Percentiles rank a stretch among this genome's conserved stretches.
phyloP scores from a whole-genome alignment of 805 yeast species.

The Candida ulmi region DNA sequence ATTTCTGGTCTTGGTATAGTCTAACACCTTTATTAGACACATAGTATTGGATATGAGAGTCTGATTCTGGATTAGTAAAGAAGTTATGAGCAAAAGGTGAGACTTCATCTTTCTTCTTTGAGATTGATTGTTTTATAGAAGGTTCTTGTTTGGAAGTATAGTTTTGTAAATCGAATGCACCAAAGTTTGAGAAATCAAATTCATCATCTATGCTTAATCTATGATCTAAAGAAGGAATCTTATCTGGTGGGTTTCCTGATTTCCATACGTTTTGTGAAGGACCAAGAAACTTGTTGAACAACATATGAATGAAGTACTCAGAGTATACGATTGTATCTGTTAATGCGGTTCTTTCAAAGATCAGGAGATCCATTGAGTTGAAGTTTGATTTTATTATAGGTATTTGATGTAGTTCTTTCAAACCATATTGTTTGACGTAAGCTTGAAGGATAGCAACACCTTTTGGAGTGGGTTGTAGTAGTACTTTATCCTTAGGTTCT shows the following conservation, averaged over 20 bases:
- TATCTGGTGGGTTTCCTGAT: conserved; percentile 47
- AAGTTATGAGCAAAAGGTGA: conserved; percentile 73
- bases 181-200: conserved; percentile 28
- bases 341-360: conserved; percentile 56
- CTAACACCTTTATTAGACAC: conserved; percentile 62
- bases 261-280: conserved; percentile 65
- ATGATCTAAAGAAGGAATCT: conserved; percentile 32
- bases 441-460: conserved; percentile 68
- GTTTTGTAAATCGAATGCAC: conserved; percentile 2
- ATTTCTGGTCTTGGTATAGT: conserved; percentile 38
- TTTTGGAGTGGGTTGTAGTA: conserved; percentile 85
- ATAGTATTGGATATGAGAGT: conserved; percentile 75
- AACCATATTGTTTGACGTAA: conserved; percentile 54
- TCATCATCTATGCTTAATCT: conserved; percentile 28
- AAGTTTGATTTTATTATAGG: conserved; percentile 46
- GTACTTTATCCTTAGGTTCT: conserved; percentile 34
- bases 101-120: conserved; percentile 15
- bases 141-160: not conserved
- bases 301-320: conserved; percentile 54
- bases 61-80: conserved; percentile 87
- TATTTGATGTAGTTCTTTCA: conserved; percentile 34
- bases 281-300: conserved; percentile 64
- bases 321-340: conserved; percentile 59
- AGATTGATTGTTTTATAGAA: not conserved
- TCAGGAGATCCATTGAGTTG: conserved; percentile 68